phyloP scores from a whole-genome alignment of 192 early-diverging fungal genomes.

The Coemansia sp. region DNA sequence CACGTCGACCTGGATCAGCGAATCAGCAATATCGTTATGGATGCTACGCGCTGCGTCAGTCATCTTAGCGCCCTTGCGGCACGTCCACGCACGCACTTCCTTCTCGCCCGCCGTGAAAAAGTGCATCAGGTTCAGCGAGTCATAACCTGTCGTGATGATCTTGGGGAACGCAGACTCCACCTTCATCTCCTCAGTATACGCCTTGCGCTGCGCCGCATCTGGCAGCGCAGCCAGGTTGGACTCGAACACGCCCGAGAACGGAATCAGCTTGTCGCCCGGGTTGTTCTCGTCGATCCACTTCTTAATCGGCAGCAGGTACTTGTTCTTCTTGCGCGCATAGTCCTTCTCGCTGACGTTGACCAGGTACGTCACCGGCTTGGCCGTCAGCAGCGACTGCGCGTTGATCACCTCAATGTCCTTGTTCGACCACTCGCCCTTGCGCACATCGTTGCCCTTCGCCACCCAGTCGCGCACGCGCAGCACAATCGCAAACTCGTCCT shows the following conservation, averaged over 20 bases:
- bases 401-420: constrained; percentile 94
- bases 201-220: constrained; percentile 58
- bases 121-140: constrained; percentile 83
- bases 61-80: constrained; percentile 77
- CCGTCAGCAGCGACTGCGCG: constrained; percentile 79
- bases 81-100: constrained; percentile 94
- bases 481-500: constrained; percentile 78
- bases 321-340: constrained; percentile 93
- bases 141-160: constrained; percentile 91
- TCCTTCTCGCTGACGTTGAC: constrained; percentile 89
- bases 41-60: constrained; percentile 93
- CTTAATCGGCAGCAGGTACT: constrained; percentile 87
- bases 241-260: constrained; percentile 87
- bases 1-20: constrained; percentile 93
- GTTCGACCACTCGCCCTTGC: constrained; percentile 86
- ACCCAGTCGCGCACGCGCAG: constrained; percentile 80
- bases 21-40: constrained; percentile 81
- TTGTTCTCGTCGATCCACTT: constrained; percentile 90
- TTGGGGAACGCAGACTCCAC: constrained; percentile 77
- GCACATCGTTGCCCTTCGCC: constrained; percentile 78
- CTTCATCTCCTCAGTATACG: constrained; percentile 66
- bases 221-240: constrained; percentile 58
- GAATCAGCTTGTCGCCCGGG: constrained; percentile 86
- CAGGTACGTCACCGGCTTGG: constrained; percentile 96
- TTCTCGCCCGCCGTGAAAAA: constrained; percentile 91